Base-by-base conservation (phyloP, 2,329 filamentous ascomycete species). In the Didymellaceae sp. region DNA sequence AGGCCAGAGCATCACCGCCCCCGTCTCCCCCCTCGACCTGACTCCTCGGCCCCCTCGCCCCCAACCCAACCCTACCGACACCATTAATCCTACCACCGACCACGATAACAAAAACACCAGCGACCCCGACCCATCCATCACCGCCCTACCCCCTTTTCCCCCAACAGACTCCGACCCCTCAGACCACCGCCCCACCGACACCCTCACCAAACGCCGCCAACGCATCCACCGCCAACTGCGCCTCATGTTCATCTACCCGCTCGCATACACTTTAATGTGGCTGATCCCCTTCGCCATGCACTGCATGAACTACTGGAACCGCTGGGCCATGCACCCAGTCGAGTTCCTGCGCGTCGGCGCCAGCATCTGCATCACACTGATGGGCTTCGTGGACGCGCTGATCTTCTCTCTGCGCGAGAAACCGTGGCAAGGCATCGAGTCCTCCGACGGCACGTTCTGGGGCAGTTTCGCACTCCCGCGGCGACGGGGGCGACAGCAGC, bases 241-340 rank as follows among this genome's bases (percentile, higher is more conserved):
- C 24, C 81, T 88, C 22, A 78, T 91, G 14, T 90, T 92, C 72
- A 84, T 91, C 38, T 93, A 93, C 67, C 89, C 89, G 0, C 67
- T 87, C 14, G 81, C 88, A 4, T 92, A 93, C 70, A 78, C 89
- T 16, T 71, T 83, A 4, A 83, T 90, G 58, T 93, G 89, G 89
- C 73, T 88, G 3, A 74, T 89, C 6, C 89, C 89, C 0, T 89
- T 91, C 60, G 74, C 86, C 2, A 78, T 78, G 2, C 86, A 91
- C 67, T 77, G 85, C 40, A 72, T 86, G 40, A 79, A 78, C 44
- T 88, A 86, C 71, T 77, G 78, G 55, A 76, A 85, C 39, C 64
- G 74, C 40, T 82, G 76, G 45, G 80, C 77, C 6, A 57, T 67
- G 13, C 68, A 81, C 38, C 81, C 81, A 1, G 78, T 87, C 0